Evolutionary conservation across 495 filamentous ascomycete species (phyloP).

Genomic region (Annulohypoxylon stygium): DNA sequence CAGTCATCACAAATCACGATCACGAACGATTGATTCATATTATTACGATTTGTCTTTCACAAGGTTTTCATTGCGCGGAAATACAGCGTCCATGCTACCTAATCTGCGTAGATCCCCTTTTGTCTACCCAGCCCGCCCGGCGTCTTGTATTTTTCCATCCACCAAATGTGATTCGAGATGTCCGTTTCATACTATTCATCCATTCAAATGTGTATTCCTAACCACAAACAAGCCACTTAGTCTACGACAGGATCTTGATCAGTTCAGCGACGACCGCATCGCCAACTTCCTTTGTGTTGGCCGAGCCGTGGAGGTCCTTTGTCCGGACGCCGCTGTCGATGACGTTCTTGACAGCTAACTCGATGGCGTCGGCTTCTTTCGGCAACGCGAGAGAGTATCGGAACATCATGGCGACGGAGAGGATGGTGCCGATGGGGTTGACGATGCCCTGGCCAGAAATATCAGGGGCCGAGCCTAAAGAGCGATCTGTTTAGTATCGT

Average conservation of each 20-base stretch:
- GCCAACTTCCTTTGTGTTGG: slow-evolving; percentile 81
- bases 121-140: slow-evolving; percentile 5
- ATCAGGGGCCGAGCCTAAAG: slow-evolving; percentile 73
- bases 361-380: slow-evolving; percentile 76
- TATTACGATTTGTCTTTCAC: background rate
- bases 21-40: background rate
- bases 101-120: slow-evolving; percentile 8
- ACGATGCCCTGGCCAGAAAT: slow-evolving; percentile 92
- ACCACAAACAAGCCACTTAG: background rate
- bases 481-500: slow-evolving; percentile 4
- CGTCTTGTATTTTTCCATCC: background rate
- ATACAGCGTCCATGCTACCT: background rate
- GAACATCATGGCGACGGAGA: slow-evolving; percentile 93
- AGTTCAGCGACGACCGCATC: slow-evolving; percentile 83
- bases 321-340: slow-evolving; percentile 82
- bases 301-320: slow-evolving; percentile 80
- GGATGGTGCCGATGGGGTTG: slow-evolving; percentile 84
- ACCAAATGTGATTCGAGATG: background rate
- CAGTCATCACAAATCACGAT: background rate
- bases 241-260: slow-evolving; percentile 64
- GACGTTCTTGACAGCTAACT: slow-evolving; percentile 81
- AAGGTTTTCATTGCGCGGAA: background rate
- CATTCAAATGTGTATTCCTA: background rate
- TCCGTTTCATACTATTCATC: too few relatives aligned
- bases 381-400: slow-evolving; percentile 86